Conservation (phyloP, 169 alveolate genomes). For the Plasmodium billcollinsi region DNA sequence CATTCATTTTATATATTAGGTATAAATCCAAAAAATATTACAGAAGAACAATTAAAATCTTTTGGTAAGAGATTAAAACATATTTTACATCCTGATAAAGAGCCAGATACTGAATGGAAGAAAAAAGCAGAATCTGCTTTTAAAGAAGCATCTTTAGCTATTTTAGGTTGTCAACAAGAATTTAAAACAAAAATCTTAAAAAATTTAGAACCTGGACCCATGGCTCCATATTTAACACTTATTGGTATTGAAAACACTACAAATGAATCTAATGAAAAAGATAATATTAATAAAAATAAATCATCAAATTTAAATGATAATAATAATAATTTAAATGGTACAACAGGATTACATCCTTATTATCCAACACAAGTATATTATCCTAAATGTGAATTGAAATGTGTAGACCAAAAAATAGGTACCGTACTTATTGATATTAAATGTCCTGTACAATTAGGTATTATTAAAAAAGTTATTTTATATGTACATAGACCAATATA, state of each 20-base stretch:
- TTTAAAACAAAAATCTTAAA: constrained; percentile 64
- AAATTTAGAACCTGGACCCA: constrained; percentile 57
- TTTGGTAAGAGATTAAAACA: constrained; percentile 83
- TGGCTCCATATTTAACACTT: constrained; percentile 59
- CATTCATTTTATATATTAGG: constrained; percentile 85
- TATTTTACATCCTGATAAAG: constrained; percentile 86
- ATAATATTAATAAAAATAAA: background rate
- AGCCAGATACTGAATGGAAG: constrained; percentile 84
- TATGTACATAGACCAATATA: constrained; percentile 83
- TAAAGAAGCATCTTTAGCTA: constrained; percentile 87
- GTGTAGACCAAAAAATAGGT: constrained; percentile 83
- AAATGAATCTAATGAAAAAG: background rate
- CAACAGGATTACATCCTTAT: constrained; percentile 20
- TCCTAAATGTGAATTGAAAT: constrained; percentile 78
- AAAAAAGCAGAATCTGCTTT: constrained; percentile 83
- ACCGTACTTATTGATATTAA: constrained; percentile 75
- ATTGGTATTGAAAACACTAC: constrained; percentile 21
- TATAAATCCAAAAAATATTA: constrained; percentile 77
- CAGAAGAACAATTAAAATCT: constrained; percentile 72
- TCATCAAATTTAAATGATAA: background rate
- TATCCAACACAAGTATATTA: constrained; percentile 73
- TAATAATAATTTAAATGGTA: background rate
- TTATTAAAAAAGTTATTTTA: constrained; percentile 76
- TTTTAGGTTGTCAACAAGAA: constrained; percentile 78
- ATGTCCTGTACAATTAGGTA: constrained; percentile 78